Conservation (phyloP, 192 early-diverging fungal species). For the Gigaspora rosea region DNA sequence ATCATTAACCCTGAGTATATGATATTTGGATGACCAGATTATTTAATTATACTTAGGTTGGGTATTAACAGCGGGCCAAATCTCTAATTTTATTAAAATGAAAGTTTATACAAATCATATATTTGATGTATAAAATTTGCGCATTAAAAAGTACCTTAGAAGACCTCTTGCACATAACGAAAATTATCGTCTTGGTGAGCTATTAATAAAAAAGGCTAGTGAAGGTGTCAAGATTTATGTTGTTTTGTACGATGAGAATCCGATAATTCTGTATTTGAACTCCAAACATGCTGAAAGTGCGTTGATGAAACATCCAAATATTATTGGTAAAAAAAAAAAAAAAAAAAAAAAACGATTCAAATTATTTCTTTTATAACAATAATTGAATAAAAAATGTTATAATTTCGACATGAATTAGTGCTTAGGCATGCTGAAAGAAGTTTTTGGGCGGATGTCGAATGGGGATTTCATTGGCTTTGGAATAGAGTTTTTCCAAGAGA, state of each 20-base stretch:
- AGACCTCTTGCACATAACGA: slow-evolving; percentile 68
- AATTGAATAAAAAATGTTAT: no score
- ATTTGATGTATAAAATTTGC: not conserved
- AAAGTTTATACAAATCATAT: not conserved
- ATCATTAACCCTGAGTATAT: no score
- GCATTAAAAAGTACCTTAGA: slow-evolving; percentile 57
- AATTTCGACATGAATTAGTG: no score
- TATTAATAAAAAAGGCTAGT: slow-evolving; percentile 76
- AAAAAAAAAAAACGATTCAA: no score
- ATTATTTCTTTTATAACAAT: no score
- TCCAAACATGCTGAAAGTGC: slow-evolving; percentile 72
- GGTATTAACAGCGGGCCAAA: no score
- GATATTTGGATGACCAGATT: no score
- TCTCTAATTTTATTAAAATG: not conserved
- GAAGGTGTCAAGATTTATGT: slow-evolving; percentile 85
- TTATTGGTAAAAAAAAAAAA: slow-evolving; percentile 46
- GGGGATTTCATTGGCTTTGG: no score
- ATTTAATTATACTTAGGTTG: no score
- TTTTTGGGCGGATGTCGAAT: no score
- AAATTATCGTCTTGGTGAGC: slow-evolving; percentile 70
- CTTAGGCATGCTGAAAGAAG: no score
- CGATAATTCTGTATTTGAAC: slow-evolving; percentile 66
- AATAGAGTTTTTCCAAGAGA: no score
- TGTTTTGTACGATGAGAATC: slow-evolving; percentile 82
- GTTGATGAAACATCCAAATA: slow-evolving; percentile 71